Percentiles rank a stretch among this genome's conserved stretches.
Conservation (phyloP, 306 rosid genomes). For the Dicorynia guianensis region DNA sequence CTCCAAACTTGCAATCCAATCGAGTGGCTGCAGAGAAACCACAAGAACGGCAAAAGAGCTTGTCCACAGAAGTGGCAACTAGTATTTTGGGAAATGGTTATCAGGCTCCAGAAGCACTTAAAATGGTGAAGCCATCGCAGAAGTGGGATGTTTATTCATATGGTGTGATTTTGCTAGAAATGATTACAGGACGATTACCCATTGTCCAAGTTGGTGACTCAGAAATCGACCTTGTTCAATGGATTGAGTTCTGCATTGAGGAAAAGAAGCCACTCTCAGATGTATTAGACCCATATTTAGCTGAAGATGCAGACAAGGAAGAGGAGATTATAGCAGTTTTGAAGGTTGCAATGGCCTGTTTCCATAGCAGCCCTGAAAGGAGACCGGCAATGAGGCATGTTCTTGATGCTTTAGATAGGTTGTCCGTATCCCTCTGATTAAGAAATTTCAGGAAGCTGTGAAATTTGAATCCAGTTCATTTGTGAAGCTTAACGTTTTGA, state of each 20-base stretch:
- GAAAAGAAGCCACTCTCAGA: constrained; percentile 91
- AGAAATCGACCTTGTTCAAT: constrained; percentile 91
- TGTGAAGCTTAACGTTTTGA: constrained; percentile 43
- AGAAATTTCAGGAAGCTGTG: constrained; percentile 37
- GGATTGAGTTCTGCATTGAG: constrained; percentile 94
- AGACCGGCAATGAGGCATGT: constrained; percentile 94
- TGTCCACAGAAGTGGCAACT: constrained; percentile 58
- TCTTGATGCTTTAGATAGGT: constrained; percentile 77
- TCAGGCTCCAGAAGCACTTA: constrained; percentile 90
- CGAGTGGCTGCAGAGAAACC: constrained; percentile 64
- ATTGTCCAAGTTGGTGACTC: constrained; percentile 74
- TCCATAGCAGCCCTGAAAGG: constrained; percentile 79
- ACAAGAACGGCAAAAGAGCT: constrained; percentile 68
- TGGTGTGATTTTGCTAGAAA: constrained; percentile 88
- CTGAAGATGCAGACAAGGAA: constrained; percentile 72
- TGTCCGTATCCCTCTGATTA: constrained; percentile 60
- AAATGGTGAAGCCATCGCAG: constrained; percentile 94
- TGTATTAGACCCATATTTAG: constrained; percentile 76
- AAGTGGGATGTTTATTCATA: constrained; percentile 96
- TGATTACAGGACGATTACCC: constrained; percentile 85
- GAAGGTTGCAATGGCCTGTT: constrained; percentile 95
- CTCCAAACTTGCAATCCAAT: constrained; percentile 80
- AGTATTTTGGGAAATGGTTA: constrained; percentile 63
- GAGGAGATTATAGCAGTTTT: constrained; percentile 85
- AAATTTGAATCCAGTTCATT: constrained; percentile 45